Evolutionary conservation across 352 stramenopile species (phyloP), one percentile per base, ranked within the genome.

Genomic region (Globisporangium barbulae): DNA sequence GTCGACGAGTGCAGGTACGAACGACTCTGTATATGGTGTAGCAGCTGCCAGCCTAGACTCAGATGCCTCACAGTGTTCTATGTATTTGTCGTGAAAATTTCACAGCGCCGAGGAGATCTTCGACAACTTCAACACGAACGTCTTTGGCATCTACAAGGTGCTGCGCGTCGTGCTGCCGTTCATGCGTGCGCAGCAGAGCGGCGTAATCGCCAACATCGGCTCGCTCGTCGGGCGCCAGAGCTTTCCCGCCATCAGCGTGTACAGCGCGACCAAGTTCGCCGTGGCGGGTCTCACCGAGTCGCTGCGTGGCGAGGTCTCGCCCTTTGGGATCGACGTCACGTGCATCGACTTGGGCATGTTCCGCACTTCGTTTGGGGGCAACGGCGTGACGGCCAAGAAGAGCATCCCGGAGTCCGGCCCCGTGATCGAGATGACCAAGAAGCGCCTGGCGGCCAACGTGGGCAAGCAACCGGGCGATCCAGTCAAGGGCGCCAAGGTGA

Each of bases 231-330:
- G 74, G 1, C 78, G 72, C 47, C 71, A 48, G 33, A 63, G 63
- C 0, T 67, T 73, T 13, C 71, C 71, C 0, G 63, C 60, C 9
- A 71, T 70, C 21, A 69, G 73, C 17, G 54, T 81, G 42, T 81
- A 84, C 49, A 64, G 71, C 22, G 70, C 71, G 3, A 79, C 74
- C 55, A 82, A 79, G 58, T 82, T 79, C 25, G 72, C 74, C 25
- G 70, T 82, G 15, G 73, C 66, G 0, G 73, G 69, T 0, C 63
- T 79, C 54, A 69, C 74, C 2, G 48, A 79, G 61, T 63, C 69
- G 9, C 59, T 81, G 19, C 72, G 70, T 2, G 65, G 69, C 2
- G 74, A 79, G 31, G 67, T 82, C 37, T 64, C 66, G 5, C 66
- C 63, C 2, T 56, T 82, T 5, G 71, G 71, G 15, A 78, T 81